Evolutionary conservation across 495 filamentous ascomycete genomes (phyloP).

Genomic region (Hyaloscypha finlandica): DNA sequence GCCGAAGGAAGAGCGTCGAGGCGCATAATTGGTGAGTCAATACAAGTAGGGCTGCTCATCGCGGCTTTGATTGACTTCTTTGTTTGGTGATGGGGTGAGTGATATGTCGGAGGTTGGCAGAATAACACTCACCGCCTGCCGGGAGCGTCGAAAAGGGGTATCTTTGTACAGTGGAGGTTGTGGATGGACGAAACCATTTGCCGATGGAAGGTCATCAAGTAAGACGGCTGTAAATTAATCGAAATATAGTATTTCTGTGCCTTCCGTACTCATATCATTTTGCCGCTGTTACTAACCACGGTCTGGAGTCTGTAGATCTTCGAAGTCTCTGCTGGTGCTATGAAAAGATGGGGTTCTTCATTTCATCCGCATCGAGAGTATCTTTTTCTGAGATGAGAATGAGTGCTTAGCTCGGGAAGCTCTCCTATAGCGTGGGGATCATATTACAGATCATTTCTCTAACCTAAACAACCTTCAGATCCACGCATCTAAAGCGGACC

Average conservation of each 20-base stretch:
- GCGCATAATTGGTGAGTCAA: conserved; percentile 18
- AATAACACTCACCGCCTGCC: neutral
- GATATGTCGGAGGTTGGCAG: neutral
- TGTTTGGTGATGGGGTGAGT: neutral
- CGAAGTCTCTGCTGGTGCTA: too few relatives aligned
- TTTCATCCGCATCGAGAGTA: too few relatives aligned
- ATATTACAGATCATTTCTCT: neutral
- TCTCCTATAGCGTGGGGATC: neutral
- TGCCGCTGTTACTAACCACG: too few relatives aligned
- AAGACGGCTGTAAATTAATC: neutral
- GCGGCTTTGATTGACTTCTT: neutral
- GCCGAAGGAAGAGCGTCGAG: neutral
- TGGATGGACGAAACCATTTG: neutral
- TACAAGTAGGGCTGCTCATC: neutral
- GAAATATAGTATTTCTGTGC: neutral
- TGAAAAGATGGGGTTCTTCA: too few relatives aligned
- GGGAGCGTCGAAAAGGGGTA: neutral
- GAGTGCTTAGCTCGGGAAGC: neutral
- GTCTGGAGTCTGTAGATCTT: too few relatives aligned
- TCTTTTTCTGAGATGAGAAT: neutral
- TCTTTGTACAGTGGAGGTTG: neutral
- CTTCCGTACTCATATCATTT: neutral
- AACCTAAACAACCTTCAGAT: neutral
- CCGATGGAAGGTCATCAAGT: neutral
- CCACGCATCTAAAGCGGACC: neutral